Conservation (phyloP, 306 rosid species). For the Trifolium pratense region DNA sequence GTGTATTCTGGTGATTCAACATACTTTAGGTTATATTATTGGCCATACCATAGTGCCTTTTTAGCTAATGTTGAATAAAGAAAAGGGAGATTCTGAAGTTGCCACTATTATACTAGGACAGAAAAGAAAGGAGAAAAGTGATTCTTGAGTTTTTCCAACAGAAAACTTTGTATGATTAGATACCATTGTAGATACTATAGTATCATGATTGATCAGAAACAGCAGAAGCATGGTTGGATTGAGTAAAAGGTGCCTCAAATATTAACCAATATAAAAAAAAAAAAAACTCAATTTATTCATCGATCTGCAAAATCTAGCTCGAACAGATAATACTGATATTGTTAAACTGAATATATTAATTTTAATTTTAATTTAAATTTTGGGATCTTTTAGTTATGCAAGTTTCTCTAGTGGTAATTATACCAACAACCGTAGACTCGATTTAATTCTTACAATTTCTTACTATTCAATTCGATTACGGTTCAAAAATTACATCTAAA, state of each 20-base stretch:
- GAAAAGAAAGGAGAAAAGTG: conserved; percentile 34
- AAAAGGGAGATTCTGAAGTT: conserved; percentile 29
- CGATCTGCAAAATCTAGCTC: too few relatives aligned
- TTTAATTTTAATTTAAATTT: too few relatives aligned
- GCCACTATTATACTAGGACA: conserved; percentile 30
- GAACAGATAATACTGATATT: too few relatives aligned
- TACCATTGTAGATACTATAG: not conserved
- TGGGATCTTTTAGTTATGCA: too few relatives aligned
- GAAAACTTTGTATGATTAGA: conserved; percentile 42
- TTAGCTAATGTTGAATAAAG: not conserved
- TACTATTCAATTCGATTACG: too few relatives aligned
- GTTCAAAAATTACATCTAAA: too few relatives aligned
- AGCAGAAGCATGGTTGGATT: conserved; percentile 33
- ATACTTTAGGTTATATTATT: not conserved
- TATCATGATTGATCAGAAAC: conserved; percentile 1
- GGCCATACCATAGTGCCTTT: not conserved
- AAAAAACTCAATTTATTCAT: too few relatives aligned
- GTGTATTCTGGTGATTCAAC: not conserved
- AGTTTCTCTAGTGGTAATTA: too few relatives aligned
- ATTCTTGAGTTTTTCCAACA: conserved; percentile 35
- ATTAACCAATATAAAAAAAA: conserved; percentile 7
- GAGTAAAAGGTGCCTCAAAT: conserved; percentile 37
- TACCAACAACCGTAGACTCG: too few relatives aligned
- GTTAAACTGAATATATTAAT: too few relatives aligned
- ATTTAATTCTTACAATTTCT: too few relatives aligned